Evolutionary conservation across 495 filamentous ascomycete genomes (phyloP), one percentile per base, ranked within the genome.

Genomic region (Penicillium macrosclerotiorum): DNA sequence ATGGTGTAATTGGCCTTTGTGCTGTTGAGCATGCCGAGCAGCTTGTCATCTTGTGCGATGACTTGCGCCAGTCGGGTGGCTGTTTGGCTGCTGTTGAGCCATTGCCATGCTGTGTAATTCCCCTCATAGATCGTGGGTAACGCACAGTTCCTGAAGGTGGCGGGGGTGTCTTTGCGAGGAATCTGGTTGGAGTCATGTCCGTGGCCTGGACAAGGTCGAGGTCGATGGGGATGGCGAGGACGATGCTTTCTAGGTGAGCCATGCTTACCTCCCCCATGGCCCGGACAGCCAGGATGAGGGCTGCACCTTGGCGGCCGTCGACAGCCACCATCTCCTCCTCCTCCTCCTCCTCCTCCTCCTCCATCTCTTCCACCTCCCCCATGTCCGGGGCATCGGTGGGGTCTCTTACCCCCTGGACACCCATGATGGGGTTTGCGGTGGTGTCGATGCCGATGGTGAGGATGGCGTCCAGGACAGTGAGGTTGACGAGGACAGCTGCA

Each of bases 61-160:
- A 93, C 72, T 49, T 82, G 73, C 16, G 84, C 82, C 31, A 95
- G 80, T 61, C 81, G 87, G 25, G 77, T 83, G 16, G 86, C 90
- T 68, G 90, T 79, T 48, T 86, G 86, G 69, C 75, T 84, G 36
- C 78, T 71, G 9, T 73, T 64, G 63, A 96, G 88, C 18, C 90
- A 65, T 49, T 95, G 71, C 65, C 88, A 95, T 39, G 94, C 73
- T 23, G 88, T 94, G 57, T 68, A 53, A 58, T 90, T 85, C n/a
- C 25, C 42, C n/a, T n/a, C n/a, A n/a, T n/a, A n/a, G n/a, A n/a
- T n/a, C n/a, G n/a, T n/a, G n/a, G n/a, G n/a, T n/a, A n/a, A n/a
- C n/a, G n/a, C n/a, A n/a, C n/a, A n/a, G n/a, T n/a, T n/a, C n/a
- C n/a, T n/a, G n/a, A n/a, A n/a, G n/a, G n/a, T n/a, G n/a, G n/a